Percentiles rank a stretch among this genome's conserved stretches.
phyloP scores from a whole-genome alignment of 306 rosid species.

The Malus fusca region DNA sequence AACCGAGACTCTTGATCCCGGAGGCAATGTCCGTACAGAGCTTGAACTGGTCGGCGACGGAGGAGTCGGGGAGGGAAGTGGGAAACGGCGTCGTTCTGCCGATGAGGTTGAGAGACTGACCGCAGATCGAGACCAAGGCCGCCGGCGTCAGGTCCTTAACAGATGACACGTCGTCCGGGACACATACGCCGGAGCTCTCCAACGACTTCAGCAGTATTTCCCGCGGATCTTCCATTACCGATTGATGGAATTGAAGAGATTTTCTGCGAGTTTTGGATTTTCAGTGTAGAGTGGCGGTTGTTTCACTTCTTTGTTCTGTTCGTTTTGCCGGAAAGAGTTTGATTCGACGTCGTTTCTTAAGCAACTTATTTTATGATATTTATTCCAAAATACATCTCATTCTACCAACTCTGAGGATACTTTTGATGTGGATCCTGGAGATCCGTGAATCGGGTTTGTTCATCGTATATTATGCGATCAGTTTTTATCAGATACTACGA shows the following conservation, averaged over 20 bases:
- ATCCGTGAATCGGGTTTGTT: too few relatives aligned
- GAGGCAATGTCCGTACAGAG: slow-evolving; percentile 40
- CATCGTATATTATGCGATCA: too few relatives aligned
- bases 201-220: slow-evolving; percentile 35
- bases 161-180: slow-evolving; percentile 29
- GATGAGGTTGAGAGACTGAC: slow-evolving; percentile 38
- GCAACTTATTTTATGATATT: background rate
- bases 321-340: background rate
- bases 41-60: slow-evolving; percentile 44
- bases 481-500: too few relatives aligned
- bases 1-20: slow-evolving; percentile 40
- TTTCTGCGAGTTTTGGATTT: background rate
- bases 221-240: slow-evolving; percentile 31
- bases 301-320: background rate
- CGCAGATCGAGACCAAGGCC: slow-evolving; percentile 38
- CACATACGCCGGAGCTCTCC: slow-evolving; percentile 23
- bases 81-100: slow-evolving; percentile 21
- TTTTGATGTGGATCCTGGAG: too few relatives aligned
- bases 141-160: slow-evolving; percentile 26
- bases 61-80: slow-evolving; percentile 37
- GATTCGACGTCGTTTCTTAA: background rate
- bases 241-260: background rate
- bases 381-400: too few relatives aligned
- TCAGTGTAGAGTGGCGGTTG: background rate
- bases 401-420: too few relatives aligned